Percentiles rank a stretch among this genome's conserved stretches.
Evolutionary conservation across 495 filamentous ascomycete genomes (phyloP).

Genomic region (Alectoria sarmentosa): DNA sequence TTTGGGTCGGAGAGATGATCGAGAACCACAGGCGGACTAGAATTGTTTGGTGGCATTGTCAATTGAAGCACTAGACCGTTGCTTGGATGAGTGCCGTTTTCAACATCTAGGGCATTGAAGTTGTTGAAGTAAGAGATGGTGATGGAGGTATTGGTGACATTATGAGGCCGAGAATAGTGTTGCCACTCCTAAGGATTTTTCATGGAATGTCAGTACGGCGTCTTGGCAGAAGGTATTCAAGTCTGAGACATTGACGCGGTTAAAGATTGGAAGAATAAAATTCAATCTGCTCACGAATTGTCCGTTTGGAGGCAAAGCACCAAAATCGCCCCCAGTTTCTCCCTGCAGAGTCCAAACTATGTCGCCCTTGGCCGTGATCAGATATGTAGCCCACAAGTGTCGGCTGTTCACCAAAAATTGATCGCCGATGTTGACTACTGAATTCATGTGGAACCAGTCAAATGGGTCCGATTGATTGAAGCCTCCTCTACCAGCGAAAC

Average conservation of each 20-base stretch:
- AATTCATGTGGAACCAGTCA: slow-evolving; percentile 45
- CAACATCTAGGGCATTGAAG: slow-evolving; percentile 27
- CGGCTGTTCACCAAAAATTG: slow-evolving; percentile 37
- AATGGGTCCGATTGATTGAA: slow-evolving; percentile 30
- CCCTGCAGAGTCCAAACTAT: slow-evolving; percentile 40
- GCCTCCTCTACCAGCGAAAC: slow-evolving; percentile 12
- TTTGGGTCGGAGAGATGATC: slow-evolving; percentile 26
- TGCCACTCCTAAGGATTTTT: slow-evolving; percentile 33
- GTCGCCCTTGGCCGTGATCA: slow-evolving; percentile 33
- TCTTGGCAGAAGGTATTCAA: neutral
- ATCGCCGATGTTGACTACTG: slow-evolving; percentile 36
- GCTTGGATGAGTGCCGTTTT: slow-evolving; percentile 25
- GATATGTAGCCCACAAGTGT: slow-evolving; percentile 33
- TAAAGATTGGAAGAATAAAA: neutral
- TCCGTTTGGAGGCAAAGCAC: slow-evolving; percentile 25
- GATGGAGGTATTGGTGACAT: slow-evolving; percentile 29
- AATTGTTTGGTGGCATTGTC: slow-evolving; percentile 19
- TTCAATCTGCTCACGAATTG: slow-evolving; percentile 18
- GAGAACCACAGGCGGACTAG: slow-evolving; percentile 3
- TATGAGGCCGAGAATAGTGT: slow-evolving; percentile 34
- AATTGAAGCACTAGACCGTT: slow-evolving; percentile 27
- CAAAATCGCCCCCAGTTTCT: slow-evolving; percentile 38
- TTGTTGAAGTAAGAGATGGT: slow-evolving; percentile 37
- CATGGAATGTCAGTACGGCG: neutral
- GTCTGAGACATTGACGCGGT: neutral